Conservation (phyloP, 139 green algal species). For the Coelastrella sp. region DNA sequence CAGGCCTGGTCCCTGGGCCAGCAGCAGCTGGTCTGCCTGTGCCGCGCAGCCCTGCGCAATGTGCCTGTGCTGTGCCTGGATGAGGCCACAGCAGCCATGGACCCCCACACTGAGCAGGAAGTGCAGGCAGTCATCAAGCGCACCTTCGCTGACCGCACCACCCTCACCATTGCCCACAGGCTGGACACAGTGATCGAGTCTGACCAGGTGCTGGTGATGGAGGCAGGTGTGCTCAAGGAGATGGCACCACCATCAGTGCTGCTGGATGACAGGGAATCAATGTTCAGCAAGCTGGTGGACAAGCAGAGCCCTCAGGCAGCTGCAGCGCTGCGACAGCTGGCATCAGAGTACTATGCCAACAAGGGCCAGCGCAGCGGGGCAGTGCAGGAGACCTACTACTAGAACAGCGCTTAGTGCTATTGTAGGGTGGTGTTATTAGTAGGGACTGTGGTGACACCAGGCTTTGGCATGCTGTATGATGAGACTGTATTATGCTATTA, state of each 20-base stretch:
- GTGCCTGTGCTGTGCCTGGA: slow-evolving; percentile 79
- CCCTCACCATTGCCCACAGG: slow-evolving; percentile 80
- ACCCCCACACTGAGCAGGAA: slow-evolving; percentile 79
- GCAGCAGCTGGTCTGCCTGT: slow-evolving; percentile 86
- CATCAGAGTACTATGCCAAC: slow-evolving; percentile 51
- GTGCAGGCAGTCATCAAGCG: slow-evolving; percentile 74
- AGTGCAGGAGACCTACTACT: too few relatives aligned
- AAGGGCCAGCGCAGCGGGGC: too few relatives aligned
- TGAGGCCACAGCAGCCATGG: slow-evolving; percentile 85
- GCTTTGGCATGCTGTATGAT: too few relatives aligned
- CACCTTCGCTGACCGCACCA: slow-evolving; percentile 73
- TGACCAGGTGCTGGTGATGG: slow-evolving; percentile 78
- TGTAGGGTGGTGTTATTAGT: too few relatives aligned
- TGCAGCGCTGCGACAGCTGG: slow-evolving; percentile 66
- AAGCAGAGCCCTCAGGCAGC: slow-evolving; percentile 58
- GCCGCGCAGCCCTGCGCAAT: slow-evolving; percentile 73
- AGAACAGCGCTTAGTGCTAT: too few relatives aligned
- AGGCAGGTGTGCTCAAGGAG: slow-evolving; percentile 75
- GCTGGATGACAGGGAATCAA: slow-evolving; percentile 59
- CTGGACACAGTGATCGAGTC: slow-evolving; percentile 85
- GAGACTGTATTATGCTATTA: too few relatives aligned
- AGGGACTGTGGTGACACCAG: too few relatives aligned
- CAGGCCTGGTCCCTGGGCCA: slow-evolving; percentile 78
- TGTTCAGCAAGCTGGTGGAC: slow-evolving; percentile 76
- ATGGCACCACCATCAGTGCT: slow-evolving; percentile 58